Conservation (phyloP, 805 yeast genomes). For the Myxozyma kluyveri region DNA sequence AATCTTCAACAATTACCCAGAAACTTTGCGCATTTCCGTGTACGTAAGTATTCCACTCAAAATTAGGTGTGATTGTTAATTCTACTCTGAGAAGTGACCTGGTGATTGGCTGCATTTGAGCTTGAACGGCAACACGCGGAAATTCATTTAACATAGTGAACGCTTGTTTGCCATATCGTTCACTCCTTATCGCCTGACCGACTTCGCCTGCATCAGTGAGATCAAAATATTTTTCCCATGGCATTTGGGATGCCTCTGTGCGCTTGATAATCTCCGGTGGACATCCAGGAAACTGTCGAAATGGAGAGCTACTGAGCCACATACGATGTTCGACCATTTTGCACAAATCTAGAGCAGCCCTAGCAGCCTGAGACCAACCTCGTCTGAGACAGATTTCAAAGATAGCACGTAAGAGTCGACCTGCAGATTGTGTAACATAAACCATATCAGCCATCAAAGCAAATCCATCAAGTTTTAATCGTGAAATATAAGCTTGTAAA, state of each 20-base stretch:
- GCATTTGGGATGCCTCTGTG: constrained; percentile 76
- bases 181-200: constrained; percentile 75
- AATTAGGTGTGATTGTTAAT: constrained; percentile 64
- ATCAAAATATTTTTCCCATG: constrained; percentile 75
- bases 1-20: constrained; percentile 71
- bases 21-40: constrained; percentile 71
- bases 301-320: constrained; percentile 84
- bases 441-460: constrained; percentile 92
- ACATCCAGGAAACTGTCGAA: constrained; percentile 74
- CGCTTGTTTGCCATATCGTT: constrained; percentile 53
- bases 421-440: constrained; percentile 89
- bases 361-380: constrained; percentile 67
- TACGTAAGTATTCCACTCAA: constrained; percentile 68
- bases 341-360: constrained; percentile 58
- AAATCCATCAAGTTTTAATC: constrained; percentile 74
- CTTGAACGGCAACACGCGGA: constrained; percentile 62
- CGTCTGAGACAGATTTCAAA: constrained; percentile 70
- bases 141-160: constrained; percentile 64
- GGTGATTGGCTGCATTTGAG: constrained; percentile 74
- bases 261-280: constrained; percentile 68
- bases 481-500: constrained; percentile 82
- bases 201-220: constrained; percentile 68
- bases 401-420: constrained; percentile 80
- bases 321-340: constrained; percentile 76
- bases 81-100: constrained; percentile 63